Percentiles rank a stretch among this genome's conserved stretches.
Conservation (phyloP, 1,284 basidiomycete genomes). For the Xerocomus minutiporus region DNA sequence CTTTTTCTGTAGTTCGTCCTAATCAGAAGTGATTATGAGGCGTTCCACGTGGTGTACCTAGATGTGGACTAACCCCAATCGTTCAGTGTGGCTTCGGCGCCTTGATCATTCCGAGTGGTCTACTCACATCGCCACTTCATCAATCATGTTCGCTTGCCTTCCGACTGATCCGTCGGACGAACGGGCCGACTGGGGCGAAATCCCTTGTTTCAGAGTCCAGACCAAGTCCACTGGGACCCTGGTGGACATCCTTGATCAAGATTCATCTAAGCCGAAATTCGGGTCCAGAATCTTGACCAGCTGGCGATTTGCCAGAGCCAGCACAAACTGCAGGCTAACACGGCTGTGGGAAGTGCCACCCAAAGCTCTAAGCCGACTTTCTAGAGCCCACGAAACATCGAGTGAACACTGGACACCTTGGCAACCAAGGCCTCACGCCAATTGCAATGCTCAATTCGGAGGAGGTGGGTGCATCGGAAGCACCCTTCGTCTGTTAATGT, state of each 20-base stretch:
- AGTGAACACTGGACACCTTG: not conserved
- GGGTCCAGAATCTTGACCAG: not conserved
- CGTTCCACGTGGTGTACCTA: no score
- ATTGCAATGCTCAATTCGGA: not conserved
- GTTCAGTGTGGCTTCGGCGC: not conserved
- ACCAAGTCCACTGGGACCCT: no score
- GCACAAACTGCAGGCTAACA: not conserved
- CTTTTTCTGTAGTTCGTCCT: not conserved
- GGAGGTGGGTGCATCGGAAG: not conserved
- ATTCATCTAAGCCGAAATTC: not conserved
- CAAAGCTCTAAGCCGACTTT: not conserved
- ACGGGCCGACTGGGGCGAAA: no score
- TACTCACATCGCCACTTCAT: no score
- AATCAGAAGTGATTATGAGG: no score
- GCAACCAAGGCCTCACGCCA: not conserved
- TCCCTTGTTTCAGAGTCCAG: not conserved
- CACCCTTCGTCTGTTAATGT: not conserved
- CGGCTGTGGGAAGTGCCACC: not conserved
- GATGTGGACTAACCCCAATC: no score
- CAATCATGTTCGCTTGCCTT: no score
- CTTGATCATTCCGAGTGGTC: not conserved
- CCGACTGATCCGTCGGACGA: no score
- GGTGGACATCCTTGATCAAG: no score
- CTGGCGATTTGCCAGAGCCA: not conserved
- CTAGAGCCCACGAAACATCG: not conserved